A percentile compares a stretch with the other conserved stretches of the same genome.
Evolutionary conservation across 108 stramenopile genomes (phyloP).

Genomic region (Parmales sp.): DNA sequence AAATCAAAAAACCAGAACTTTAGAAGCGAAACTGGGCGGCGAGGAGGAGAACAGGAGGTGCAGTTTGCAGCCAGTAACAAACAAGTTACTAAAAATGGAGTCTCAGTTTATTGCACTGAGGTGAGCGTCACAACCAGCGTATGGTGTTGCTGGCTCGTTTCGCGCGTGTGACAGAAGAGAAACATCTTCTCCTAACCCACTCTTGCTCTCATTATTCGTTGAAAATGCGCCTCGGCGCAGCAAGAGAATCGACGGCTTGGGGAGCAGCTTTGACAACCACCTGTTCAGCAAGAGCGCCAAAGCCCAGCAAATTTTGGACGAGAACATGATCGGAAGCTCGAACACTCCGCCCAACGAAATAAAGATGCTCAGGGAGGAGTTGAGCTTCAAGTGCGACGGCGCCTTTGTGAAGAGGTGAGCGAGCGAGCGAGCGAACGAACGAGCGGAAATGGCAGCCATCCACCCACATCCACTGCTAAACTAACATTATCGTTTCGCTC

Average conservation of each 20-base stretch:
- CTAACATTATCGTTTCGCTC: too few relatives aligned
- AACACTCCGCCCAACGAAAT: neutral
- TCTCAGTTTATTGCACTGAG: too few relatives aligned
- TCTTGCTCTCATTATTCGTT: neutral
- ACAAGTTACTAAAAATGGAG: too few relatives aligned
- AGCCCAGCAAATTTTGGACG: neutral
- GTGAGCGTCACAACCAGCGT: too few relatives aligned
- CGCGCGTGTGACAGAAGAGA: too few relatives aligned
- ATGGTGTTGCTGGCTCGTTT: too few relatives aligned
- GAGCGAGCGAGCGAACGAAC: neutral
- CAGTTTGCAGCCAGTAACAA: too few relatives aligned
- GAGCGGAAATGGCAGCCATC: neutral
- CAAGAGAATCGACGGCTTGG: neutral
- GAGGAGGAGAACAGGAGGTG: too few relatives aligned
- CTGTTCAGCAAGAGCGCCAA: neutral
- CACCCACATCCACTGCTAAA: too few relatives aligned
- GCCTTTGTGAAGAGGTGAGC: neutral
- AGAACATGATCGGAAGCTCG: neutral
- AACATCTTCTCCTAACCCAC: too few relatives aligned
- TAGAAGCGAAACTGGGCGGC: too few relatives aligned
- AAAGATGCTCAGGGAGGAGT: neutral
- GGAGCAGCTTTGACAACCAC: neutral
- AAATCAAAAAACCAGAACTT: too few relatives aligned
- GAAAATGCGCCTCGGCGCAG: neutral
- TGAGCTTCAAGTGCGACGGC: conserved; percentile 4